A percentile compares a stretch with the other conserved stretches of the same genome.
phyloP scores from a whole-genome alignment of 768 basidiomycete species.

The Leccinellum rugosiceps region DNA sequence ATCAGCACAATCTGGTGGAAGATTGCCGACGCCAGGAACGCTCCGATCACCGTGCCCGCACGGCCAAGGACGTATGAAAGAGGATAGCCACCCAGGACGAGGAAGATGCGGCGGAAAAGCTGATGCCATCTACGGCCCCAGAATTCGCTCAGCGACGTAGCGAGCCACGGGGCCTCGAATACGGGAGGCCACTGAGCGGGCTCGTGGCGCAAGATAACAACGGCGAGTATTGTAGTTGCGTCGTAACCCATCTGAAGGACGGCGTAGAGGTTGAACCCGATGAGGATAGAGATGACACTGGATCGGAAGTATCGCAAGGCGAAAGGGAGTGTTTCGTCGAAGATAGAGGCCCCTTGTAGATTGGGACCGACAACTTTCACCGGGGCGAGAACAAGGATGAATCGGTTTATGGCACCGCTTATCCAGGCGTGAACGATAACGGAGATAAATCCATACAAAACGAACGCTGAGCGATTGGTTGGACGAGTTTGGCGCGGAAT shows the following conservation, averaged over 20 bases:
- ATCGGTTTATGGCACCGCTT: slow-evolving; percentile 45
- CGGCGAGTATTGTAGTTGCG: slow-evolving; percentile 19
- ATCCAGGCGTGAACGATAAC: slow-evolving; percentile 35
- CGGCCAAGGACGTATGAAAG: slow-evolving; percentile 42
- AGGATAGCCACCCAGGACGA: slow-evolving; percentile 32
- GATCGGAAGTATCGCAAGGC: slow-evolving; percentile 34
- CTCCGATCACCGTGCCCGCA: slow-evolving; percentile 47
- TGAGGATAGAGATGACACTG: slow-evolving; percentile 38
- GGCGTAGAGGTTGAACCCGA: slow-evolving; percentile 44
- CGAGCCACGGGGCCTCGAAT: slow-evolving; percentile 32
- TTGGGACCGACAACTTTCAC: slow-evolving; percentile 25
- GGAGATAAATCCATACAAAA: slow-evolving; percentile 32
- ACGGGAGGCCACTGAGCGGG: slow-evolving; percentile 33
- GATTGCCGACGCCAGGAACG: slow-evolving; percentile 54
- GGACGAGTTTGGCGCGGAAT: slow-evolving; percentile 40
- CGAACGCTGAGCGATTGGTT: slow-evolving; percentile 37
- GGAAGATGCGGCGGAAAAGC: slow-evolving; percentile 26
- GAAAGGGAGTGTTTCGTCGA: slow-evolving; percentile 30
- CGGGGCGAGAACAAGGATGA: slow-evolving; percentile 47
- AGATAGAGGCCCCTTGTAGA: slow-evolving; percentile 28
- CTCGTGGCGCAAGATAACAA: slow-evolving; percentile 29
- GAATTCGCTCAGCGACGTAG: slow-evolving; percentile 36
- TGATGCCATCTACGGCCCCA: slow-evolving; percentile 41
- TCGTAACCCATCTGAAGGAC: slow-evolving; percentile 39
- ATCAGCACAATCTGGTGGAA: slow-evolving; percentile 53